Conservation (phyloP, 805 yeast genomes). For the Cyberlindnera mycetangii region DNA sequence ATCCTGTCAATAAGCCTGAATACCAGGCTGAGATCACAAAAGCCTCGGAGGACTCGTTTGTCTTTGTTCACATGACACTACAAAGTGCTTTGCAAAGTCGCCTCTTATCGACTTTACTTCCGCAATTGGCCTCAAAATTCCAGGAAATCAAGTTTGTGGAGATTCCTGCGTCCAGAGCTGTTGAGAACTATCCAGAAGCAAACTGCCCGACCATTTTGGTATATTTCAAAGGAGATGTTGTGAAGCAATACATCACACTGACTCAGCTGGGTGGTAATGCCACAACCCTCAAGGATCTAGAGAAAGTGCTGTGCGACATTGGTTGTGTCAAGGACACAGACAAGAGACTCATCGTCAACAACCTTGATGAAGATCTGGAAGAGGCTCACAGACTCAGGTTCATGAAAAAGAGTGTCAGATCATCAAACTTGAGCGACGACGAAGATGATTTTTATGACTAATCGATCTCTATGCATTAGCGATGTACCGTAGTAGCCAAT, state of each 20-base stretch:
- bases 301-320: slow-evolving; percentile 61
- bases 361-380: slow-evolving; percentile 56
- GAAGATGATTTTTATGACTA: slow-evolving; percentile 49
- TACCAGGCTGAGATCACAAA: slow-evolving; percentile 82
- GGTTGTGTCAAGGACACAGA: slow-evolving; percentile 68
- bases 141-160: slow-evolving; percentile 88
- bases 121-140: slow-evolving; percentile 59
- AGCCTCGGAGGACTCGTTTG: slow-evolving; percentile 64
- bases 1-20: slow-evolving; percentile 81
- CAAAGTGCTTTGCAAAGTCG: slow-evolving; percentile 72
- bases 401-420: slow-evolving; percentile 54
- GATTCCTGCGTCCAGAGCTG: slow-evolving; percentile 86
- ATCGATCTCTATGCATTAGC: no score
- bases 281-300: slow-evolving; percentile 67
- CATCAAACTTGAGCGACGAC: slow-evolving; percentile 39
- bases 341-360: slow-evolving; percentile 59
- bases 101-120: slow-evolving; percentile 57
- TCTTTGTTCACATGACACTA: slow-evolving; percentile 73
- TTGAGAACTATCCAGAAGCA: slow-evolving; percentile 85
- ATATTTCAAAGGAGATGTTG: slow-evolving; percentile 73
- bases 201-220: slow-evolving; percentile 90
- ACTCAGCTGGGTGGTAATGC: slow-evolving; percentile 82
- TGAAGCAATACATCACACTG: slow-evolving; percentile 78
- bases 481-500: no score
- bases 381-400: slow-evolving; percentile 53